Percentiles rank a stretch among this genome's conserved stretches.
These are phyloP conservation scores for Neopestalotiopsis sp. DNA, from an alignment of 2,329 filamentous ascomycete genomes.

Conservation along the genomic window DNA sequence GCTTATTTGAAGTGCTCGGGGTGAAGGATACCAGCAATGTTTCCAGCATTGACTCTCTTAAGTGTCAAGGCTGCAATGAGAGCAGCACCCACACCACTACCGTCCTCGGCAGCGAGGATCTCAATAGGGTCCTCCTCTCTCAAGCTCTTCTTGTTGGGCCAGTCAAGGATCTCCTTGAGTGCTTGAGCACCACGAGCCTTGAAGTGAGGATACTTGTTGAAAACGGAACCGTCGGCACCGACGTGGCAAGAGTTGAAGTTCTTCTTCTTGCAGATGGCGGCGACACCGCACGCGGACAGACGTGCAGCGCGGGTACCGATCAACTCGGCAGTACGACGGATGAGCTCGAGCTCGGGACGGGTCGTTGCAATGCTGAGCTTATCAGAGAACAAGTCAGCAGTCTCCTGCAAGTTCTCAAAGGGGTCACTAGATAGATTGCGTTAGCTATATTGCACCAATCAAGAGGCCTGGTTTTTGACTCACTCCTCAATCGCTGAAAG, in stretches of 20 bases:
- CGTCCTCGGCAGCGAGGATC: constrained; percentile 90
- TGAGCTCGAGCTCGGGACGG: constrained; percentile 83
- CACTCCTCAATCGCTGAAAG: constrained; percentile 89
- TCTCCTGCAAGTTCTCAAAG: constrained; percentile 93
- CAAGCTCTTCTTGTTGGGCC: constrained; percentile 72
- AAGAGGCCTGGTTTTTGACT: constrained; percentile 34
- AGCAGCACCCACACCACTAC: constrained; percentile 94
- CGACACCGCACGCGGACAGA: constrained; percentile 91
- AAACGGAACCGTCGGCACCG: constrained; percentile 94
- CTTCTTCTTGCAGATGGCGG: constrained; percentile 98
- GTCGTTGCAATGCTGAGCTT: constrained; percentile 75
- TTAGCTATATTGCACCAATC: constrained; percentile 26
- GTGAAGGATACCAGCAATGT: constrained; percentile 68
- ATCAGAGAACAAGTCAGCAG: constrained; percentile 78
- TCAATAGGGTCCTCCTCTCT: constrained; percentile 87
- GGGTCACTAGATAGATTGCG: constrained; percentile 69
- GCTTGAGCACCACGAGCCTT: constrained; percentile 89
- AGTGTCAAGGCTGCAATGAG: constrained; percentile 81
- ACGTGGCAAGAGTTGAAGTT: constrained; percentile 87
- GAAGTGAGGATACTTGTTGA: constrained; percentile 99
- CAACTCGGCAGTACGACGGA: constrained; percentile 87
- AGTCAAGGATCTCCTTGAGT: constrained; percentile 93
- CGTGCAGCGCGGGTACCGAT: constrained; percentile 95
- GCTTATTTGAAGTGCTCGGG: constrained; percentile 64
- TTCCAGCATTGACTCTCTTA: constrained; percentile 68